Evolutionary conservation across 2,329 filamentous ascomycete species (phyloP), one percentile per base, ranked within the genome.

Genomic region (Fusarium sp.): DNA sequence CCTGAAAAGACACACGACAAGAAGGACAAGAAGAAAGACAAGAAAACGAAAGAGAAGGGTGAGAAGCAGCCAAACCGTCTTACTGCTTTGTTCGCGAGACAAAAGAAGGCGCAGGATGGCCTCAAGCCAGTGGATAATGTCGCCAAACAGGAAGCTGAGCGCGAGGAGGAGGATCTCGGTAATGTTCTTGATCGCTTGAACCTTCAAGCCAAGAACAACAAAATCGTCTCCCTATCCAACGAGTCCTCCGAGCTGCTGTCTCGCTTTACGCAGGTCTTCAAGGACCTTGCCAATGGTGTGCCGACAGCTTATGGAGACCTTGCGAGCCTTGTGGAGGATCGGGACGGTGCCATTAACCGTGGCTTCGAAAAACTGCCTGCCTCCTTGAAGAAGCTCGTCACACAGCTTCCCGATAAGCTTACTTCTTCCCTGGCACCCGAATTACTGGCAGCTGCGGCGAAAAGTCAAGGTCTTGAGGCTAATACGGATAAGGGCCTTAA

Each of bases 251-350:
- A 93, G 68, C 86, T 97, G 30, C 88, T 97, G 54, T 88, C 89
- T 56, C 89, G 90, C 67, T 99, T 99, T 85, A 97, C 93, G 2
- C 85, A 94, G 59, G 90, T 98, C 34, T 92, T 99, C 76, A 96
- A 95, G 78, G 96, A 99, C 78, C 87, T 98, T 18, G 88, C 96
- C 75, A 94, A 94, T 77, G 96, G 96, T 66, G 96, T 93, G 3
- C 96, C 96, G 5, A 98, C 95, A 1, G 96, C 96, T 4, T 97
- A 97, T 79, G 87, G 92, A 76, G 96, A 99, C 78, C 90, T 99
- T n/a, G 89, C 84, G 4, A 75, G 77, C 16, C 84, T 91, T 23
- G 79, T 91, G 45, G 87, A 90, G 63, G 87, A 90, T 76, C 85
- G 85, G 64, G 87, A 90, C 75, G 86, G 86, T 62, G 82, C 85